These are phyloP conservation scores for Nemania sp. DNA, from an alignment of 2,329 filamentous ascomycete species.

Conservation along the genomic window DNA sequence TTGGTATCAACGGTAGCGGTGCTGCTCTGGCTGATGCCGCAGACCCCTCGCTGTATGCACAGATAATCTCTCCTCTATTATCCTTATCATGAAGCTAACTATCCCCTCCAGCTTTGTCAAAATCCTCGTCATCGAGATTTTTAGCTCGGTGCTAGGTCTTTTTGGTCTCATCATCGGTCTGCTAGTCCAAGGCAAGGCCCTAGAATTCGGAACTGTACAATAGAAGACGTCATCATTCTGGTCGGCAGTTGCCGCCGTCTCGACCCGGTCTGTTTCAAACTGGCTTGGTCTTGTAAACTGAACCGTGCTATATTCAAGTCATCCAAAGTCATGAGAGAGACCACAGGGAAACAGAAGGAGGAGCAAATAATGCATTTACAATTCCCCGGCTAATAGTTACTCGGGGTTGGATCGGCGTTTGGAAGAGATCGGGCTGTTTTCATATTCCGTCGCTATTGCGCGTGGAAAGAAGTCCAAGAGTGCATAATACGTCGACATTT, in stretches of 20 bases:
- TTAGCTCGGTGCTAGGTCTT: conserved; percentile 94
- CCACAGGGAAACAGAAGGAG: too few species aligned
- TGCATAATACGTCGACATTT: conserved; percentile 13
- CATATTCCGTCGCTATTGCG: conserved; percentile 15
- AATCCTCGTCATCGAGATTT: conserved; percentile 98
- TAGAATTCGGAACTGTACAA: conserved; percentile 62
- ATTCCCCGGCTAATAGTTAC: conserved; percentile 20
- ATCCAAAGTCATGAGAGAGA: too few species aligned
- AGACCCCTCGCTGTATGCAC: conserved; percentile 79
- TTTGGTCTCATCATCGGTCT: conserved; percentile 96
- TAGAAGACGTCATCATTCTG: conserved; percentile 16
- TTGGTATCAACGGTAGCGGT: conserved; percentile 97
- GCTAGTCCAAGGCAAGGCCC: conserved; percentile 81
- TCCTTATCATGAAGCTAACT: conserved; percentile 9
- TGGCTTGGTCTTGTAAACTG: conserved; percentile 6
- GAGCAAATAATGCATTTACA: conserved; percentile 22
- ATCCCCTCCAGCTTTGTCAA: conserved; percentile 78
- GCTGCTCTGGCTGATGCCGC: conserved; percentile 95
- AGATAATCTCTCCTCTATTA: neutral
- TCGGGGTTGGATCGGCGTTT: conserved; percentile 27
- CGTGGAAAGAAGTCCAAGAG: conserved; percentile 21
- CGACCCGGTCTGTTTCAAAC: conserved; percentile 1
- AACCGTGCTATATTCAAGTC: conserved; percentile 10
- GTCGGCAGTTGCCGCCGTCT: neutral
- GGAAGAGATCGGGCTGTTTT: conserved; percentile 22